Conservation (phyloP, 2,329 filamentous ascomycete species). For the Xylariaceae sp. region DNA sequence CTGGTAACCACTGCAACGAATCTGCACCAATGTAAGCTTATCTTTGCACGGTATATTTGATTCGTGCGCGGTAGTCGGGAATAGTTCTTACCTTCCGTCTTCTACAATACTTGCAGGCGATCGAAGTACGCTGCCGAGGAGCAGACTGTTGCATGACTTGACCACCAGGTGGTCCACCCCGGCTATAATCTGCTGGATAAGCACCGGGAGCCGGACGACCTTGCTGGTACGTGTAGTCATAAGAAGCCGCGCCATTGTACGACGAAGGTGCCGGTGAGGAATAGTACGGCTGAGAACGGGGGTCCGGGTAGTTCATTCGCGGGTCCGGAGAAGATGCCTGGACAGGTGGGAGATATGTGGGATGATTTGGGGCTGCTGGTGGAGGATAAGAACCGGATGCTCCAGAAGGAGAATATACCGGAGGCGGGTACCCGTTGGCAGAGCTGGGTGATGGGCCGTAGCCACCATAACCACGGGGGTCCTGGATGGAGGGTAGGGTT, state of each 20-base stretch:
- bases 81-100: conserved; percentile 49
- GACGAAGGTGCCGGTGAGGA: conserved; percentile 12
- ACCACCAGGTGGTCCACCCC: conserved; percentile 29
- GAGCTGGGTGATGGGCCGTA: conserved; percentile 39
- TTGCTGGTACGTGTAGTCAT: conserved; percentile 30
- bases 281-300: conserved; percentile 27
- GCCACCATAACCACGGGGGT: conserved; percentile 31
- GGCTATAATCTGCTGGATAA: conserved; percentile 26
- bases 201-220: conserved; percentile 25
- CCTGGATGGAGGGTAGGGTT: conserved; percentile 47
- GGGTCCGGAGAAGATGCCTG: conserved; percentile 30
- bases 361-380: conserved; percentile 16
- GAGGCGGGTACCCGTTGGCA: conserved; percentile 43
- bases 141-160: conserved; percentile 46
- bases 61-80: neutral
- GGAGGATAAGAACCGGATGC: conserved; percentile 19
- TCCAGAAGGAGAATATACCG: conserved; percentile 14
- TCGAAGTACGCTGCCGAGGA: conserved; percentile 54
- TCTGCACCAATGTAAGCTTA: conserved; percentile 35
- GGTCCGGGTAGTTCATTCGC: conserved; percentile 34
- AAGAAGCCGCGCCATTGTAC: conserved; percentile 16
- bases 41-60: too few relatives aligned
- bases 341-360: conserved; percentile 22
- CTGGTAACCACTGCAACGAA: conserved; percentile 58
- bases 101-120: conserved; percentile 57